phyloP scores from a whole-genome alignment of 176 grass and related monocot genomes.

The Calamus simplicifolius region DNA sequence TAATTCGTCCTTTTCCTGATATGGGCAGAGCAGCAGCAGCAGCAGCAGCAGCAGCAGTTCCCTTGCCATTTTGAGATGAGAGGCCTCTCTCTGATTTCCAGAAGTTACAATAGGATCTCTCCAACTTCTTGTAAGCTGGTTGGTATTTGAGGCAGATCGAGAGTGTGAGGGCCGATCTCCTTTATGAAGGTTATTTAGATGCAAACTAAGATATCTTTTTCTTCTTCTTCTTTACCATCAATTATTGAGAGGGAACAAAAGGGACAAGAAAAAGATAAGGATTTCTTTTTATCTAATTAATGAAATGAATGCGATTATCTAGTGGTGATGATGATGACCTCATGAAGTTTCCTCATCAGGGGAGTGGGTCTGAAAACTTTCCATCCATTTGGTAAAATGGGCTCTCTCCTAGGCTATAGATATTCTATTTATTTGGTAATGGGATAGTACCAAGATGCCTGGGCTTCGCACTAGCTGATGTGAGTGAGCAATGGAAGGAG shows the following conservation, averaged over 20 bases:
- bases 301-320: slow-evolving; percentile 33
- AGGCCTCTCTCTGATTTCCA: slow-evolving; percentile 30
- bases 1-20: slow-evolving; percentile 18
- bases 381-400: slow-evolving; percentile 56
- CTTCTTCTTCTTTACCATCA: no score
- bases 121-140: neutral
- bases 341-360: slow-evolving; percentile 40
- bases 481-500: slow-evolving; percentile 68
- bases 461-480: slow-evolving; percentile 54
- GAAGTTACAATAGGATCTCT: slow-evolving; percentile 13
- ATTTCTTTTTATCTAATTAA: no score
- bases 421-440: slow-evolving; percentile 98
- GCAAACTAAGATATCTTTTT: no score
- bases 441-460: slow-evolving; percentile 72
- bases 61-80: slow-evolving; percentile 43
- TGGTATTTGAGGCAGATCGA: no score
- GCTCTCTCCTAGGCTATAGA: slow-evolving; percentile 27
- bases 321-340: slow-evolving; percentile 28
- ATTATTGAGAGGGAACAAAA: no score
- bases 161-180: no score
- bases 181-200: no score
- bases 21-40: slow-evolving; percentile 28
- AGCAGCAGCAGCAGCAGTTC: slow-evolving; percentile 40
- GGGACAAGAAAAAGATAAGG: no score
- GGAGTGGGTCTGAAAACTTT: slow-evolving; percentile 61